These are phyloP conservation scores for Dictyostelium capitatum DNA, from an alignment of 78 protist genomes.

Conservation along the genomic window DNA sequence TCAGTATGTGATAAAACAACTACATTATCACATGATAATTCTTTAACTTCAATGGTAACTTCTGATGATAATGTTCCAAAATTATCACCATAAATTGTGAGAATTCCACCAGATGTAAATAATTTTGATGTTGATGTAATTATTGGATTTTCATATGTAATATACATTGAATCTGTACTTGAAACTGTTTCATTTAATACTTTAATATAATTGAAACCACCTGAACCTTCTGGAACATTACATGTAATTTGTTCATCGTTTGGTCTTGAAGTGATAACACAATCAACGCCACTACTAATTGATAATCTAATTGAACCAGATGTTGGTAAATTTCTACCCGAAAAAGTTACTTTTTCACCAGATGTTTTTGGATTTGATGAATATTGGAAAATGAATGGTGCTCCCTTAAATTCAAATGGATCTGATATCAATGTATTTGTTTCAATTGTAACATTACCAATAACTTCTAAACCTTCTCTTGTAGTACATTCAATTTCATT, in stretches of 20 bases:
- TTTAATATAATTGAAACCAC: neutral
- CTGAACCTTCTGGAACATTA: neutral
- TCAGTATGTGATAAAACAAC: neutral
- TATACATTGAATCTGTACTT: neutral
- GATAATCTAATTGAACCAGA: neutral
- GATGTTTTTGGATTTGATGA: neutral
- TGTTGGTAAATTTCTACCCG: constrained; percentile 19
- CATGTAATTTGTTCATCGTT: neutral
- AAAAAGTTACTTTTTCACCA: neutral
- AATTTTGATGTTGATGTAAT: neutral
- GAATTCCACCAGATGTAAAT: neutral
- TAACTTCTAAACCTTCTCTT: neutral
- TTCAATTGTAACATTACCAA: neutral
- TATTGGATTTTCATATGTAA: neutral
- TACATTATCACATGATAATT: neutral
- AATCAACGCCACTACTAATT: neutral
- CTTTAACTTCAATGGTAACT: neutral
- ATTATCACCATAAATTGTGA: constrained; percentile 13
- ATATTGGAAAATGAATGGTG: neutral
- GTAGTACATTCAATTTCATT: neutral
- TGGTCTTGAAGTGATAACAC: neutral
- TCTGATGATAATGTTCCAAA: neutral
- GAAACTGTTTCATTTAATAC: neutral
- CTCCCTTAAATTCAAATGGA: constrained; percentile 3
- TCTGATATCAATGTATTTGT: neutral